Base-by-base conservation (phyloP, 2,329 filamentous ascomycete genomes). In the Sarocladium strictum region DNA sequence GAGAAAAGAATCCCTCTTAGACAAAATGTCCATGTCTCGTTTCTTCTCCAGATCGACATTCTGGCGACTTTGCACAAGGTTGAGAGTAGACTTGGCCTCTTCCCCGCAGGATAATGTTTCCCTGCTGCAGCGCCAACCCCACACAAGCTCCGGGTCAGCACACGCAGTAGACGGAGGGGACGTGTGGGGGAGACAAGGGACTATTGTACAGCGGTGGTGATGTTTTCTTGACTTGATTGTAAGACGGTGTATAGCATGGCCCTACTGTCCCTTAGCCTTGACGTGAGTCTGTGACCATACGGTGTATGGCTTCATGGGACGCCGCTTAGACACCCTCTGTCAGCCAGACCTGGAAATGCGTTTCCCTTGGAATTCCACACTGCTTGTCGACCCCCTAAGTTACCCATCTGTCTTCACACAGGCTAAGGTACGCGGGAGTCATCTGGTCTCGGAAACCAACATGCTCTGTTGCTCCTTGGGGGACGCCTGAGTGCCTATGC, bases 381-480 rank as follows among this genome's bases (percentile, higher is more conserved):
- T 33, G 17, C 14, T 29, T 15, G 24, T n/a, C n/a, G n/a, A n/a
- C n/a, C n/a, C n/a, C n/a, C n/a, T n/a, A n/a, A n/a, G n/a, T n/a
- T 43, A 29, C 21, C 40, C 40, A 19, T 43, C 4, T 12, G 35
- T 10, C 35, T 15, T 9, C 9, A 38, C 35, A 27, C n/a, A 51
- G 27, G 10, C 47, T 21, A 27, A 38, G 14, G 9, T n/a, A n/a
- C 23, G 23, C 23, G 40, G 40, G 29, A 29, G 11, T n/a, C 26
- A 35, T 23, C 14, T 3, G 17, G 14, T 7, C 27, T 47, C 59
- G 59, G 59, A 53, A 57, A 59, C 56, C 54, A 54, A 58, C 58
- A 61, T 57, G 59, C 58, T 58, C 57, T 58, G 26, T 53, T 54
- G 51, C 55, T 58, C 56, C 56, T 33, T 37, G 38, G 56, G 53